Evolutionary conservation across 2,329 filamentous ascomycete species (phyloP), one percentile per base, ranked within the genome.

Genomic region (Ceratocystiopsis sp.): DNA sequence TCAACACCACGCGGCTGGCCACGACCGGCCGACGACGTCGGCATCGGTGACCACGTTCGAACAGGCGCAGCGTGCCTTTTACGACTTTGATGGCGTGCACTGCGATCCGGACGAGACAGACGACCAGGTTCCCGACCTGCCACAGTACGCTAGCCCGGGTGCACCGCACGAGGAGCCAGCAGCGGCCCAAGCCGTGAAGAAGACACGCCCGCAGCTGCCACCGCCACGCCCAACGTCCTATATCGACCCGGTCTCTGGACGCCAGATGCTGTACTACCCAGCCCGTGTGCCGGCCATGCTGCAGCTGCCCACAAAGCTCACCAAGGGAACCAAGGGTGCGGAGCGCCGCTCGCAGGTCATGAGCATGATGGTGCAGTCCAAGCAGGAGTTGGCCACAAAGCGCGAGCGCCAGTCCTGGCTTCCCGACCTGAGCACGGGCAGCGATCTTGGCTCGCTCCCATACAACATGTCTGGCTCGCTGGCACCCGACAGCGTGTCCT

Each of bases 271-370:
- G 11, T 96, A 80, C 61, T 98, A 98, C 58, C 91, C 91, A 14
- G 91, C 91, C 3, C 87, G 85, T 1, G 91, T 98, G 3, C 91
- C 91, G 3, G 79, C 82, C 48, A 87, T 93, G 78, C 70, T 98
- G 45, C 96, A 94, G 53, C 65, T 98, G 13, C 91, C 91, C 1
- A 85, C 86, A 38, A 83, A 85, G 53, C 64, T 96, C 1, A 83
- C 79, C 53, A 71, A 77, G 42, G 76, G 21, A 4, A 21, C 80
- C 10, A 73, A 80, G 42, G 63, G 73, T 3, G 62, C 68, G 11
- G 69, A 77, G 6, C 71, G 84, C 43, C 76, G 81, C 18, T 83
- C 84, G 1, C 78, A 91, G 52, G 63, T 89, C 8, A 59, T 93
- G 38, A 75, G 71, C 51, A 68, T 70, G 35, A 73, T 85, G 67